Evolutionary conservation across 2,329 filamentous ascomycete genomes (phyloP).

Genomic region (Monilinia laxa): DNA sequence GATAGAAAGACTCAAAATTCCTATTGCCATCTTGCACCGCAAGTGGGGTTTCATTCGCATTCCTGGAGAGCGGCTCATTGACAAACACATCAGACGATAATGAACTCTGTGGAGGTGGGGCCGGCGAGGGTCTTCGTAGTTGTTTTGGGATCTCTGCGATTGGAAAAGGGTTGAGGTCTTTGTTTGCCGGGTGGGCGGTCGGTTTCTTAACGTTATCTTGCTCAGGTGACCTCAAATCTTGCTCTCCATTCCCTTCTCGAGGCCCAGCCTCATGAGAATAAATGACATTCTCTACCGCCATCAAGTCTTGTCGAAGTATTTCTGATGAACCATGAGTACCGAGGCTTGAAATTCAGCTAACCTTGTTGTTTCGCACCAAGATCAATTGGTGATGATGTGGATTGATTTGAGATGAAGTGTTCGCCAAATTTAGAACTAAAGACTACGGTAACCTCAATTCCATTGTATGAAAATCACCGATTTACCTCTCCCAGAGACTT

Average conservation of each 20-base stretch:
- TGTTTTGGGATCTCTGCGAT: not conserved
- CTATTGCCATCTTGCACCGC: constrained; percentile 25
- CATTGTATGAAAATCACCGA: not conserved
- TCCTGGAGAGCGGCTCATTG: not conserved
- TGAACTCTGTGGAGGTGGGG: not conserved
- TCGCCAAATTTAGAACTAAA: constrained; percentile 12
- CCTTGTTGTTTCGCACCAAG: not conserved
- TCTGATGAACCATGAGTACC: not conserved
- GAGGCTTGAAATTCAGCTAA: not conserved
- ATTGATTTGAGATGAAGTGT: constrained; percentile 9
- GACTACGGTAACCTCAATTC: constrained; percentile 9
- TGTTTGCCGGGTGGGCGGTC: not conserved
- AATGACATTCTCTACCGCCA: constrained; percentile 22
- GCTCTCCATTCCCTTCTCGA: not conserved
- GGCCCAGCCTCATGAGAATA: not conserved
- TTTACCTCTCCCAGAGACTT: not conserved
- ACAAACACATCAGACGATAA: not conserved
- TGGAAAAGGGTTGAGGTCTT: not conserved
- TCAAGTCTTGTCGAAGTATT: not conserved
- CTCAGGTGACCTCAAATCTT: constrained; percentile 11
- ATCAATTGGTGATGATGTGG: not conserved
- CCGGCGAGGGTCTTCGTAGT: constrained; percentile 7
- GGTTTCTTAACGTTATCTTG: not conserved
- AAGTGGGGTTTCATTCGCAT: constrained; percentile 10
- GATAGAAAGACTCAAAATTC: constrained; percentile 26